phyloP scores from a whole-genome alignment of 2,329 filamentous ascomycete genomes.

The Stagonosporopsis cucurbitacearum region DNA sequence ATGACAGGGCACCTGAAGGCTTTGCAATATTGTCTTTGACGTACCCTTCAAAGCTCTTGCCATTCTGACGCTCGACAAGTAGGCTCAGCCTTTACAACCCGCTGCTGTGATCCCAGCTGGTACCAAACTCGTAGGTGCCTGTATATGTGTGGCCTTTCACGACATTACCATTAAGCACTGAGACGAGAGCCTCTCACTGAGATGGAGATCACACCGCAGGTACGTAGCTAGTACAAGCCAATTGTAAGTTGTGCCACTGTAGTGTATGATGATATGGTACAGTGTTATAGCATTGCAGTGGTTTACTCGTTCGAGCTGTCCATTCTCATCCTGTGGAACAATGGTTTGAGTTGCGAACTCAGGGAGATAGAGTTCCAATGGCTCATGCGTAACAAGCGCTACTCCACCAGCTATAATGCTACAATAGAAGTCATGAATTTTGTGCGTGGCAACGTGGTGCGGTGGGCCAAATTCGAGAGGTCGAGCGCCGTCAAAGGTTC shows the following conservation, averaged over 20 bases:
- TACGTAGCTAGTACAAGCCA: neutral
- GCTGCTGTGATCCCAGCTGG: constrained; percentile 59
- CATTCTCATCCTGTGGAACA: neutral
- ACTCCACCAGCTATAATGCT: constrained; percentile 39
- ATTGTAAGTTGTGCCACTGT: constrained; percentile 2
- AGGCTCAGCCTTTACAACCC: constrained; percentile 58
- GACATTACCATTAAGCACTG: constrained; percentile 15
- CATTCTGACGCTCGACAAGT: constrained; percentile 51
- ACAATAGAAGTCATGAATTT: constrained; percentile 43
- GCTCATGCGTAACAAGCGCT: constrained; percentile 26
- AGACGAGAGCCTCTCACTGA: neutral
- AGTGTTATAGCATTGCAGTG: neutral
- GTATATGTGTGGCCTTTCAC: constrained; percentile 45
- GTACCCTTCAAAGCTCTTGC: constrained; percentile 42
- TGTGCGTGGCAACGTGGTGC: constrained; percentile 55
- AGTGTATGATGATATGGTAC: neutral
- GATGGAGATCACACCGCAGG: constrained; percentile 1
- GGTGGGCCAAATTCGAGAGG: constrained; percentile 57
- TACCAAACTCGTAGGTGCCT: constrained; percentile 44
- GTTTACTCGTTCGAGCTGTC: neutral
- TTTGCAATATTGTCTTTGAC: neutral
- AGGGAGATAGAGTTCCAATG: neutral
- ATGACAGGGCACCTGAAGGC: constrained; percentile 41
- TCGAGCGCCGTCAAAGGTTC: constrained; percentile 46
- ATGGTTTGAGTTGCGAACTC: constrained; percentile 2